A percentile compares a stretch with the other conserved stretches of the same genome.
These are phyloP conservation scores for Shiraia sp. DNA, from an alignment of 2,329 filamentous ascomycete genomes.

Conservation along the genomic window DNA sequence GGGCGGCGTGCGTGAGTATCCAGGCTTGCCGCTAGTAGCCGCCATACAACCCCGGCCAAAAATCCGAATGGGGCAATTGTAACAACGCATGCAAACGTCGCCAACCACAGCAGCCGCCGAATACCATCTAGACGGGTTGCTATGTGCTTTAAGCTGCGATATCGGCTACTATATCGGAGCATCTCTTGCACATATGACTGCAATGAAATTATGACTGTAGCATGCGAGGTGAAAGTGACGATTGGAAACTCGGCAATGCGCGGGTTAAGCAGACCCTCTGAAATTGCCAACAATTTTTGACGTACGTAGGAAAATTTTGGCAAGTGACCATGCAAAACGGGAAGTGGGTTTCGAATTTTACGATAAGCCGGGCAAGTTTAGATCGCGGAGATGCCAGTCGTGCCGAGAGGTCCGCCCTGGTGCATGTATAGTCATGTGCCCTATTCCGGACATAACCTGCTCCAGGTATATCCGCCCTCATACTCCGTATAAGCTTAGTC, in stretches of 20 bases:
- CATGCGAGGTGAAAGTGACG: constrained; percentile 3
- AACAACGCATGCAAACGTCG: constrained; percentile 17
- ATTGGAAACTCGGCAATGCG: constrained; percentile 17
- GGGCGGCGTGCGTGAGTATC: constrained; percentile 32
- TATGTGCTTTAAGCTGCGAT: neutral
- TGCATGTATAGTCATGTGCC: constrained; percentile 13
- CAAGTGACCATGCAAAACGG: constrained; percentile 22
- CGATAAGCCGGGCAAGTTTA: constrained; percentile 10
- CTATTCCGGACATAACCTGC: constrained; percentile 24
- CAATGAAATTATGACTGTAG: too few species aligned
- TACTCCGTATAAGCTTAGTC: constrained; percentile 6
- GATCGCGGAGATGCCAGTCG: constrained; percentile 4
- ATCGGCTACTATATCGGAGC: constrained; percentile 1
- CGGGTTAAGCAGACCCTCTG: constrained; percentile 20
- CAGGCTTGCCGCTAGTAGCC: constrained; percentile 29
- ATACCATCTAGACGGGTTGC: neutral
- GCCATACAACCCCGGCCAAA: constrained; percentile 7
- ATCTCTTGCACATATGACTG: too few species aligned
- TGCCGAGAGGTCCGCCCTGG: constrained; percentile 8
- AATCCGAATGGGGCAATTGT: constrained; percentile 17
- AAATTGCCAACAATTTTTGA: constrained; percentile 13
- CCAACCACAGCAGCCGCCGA: constrained; percentile 7
- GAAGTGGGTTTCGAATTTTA: constrained; percentile 19
- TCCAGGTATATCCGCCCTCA: constrained; percentile 30
- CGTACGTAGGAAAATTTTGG: constrained; percentile 17